phyloP scores from a whole-genome alignment of 148 eudicot species.

The Camellia japonica region DNA sequence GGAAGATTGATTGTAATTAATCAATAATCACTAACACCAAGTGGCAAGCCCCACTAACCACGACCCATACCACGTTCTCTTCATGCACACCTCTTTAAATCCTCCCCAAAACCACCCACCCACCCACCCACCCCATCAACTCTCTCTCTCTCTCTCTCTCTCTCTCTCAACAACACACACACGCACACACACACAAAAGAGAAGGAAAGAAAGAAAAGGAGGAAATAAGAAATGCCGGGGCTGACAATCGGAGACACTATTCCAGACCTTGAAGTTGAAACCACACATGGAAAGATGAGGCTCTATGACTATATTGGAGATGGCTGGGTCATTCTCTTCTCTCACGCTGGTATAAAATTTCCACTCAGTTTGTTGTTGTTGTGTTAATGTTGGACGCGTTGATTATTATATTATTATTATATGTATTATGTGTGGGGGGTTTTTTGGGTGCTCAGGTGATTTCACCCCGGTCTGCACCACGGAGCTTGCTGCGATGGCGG shows the following conservation, averaged over 20 bases:
- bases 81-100: slow-evolving; percentile 17
- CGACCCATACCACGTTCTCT: slow-evolving; percentile 20
- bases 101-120: not conserved
- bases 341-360: slow-evolving; percentile 62
- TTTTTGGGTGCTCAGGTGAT: slow-evolving; percentile 47
- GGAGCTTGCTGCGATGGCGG: slow-evolving; percentile 81
- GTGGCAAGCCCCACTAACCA: not conserved
- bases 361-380: too few species aligned
- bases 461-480: slow-evolving; percentile 94
- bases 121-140: too few species aligned
- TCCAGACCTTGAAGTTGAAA: slow-evolving; percentile 72
- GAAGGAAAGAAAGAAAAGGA: too few species aligned
- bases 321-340: slow-evolving; percentile 67
- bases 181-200: too few species aligned
- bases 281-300: slow-evolving; percentile 63
- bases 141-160: too few species aligned
- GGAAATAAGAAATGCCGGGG: slow-evolving; percentile 54
- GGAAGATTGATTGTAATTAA: too few species aligned
- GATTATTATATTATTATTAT: not conserved
- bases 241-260: slow-evolving; percentile 74
- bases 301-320: slow-evolving; percentile 67
- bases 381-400: too few species aligned
- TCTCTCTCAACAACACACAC: too few species aligned
- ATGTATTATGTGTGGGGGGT: not conserved
- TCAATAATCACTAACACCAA: not conserved